Evolutionary conservation across 2,329 filamentous ascomycete genomes (phyloP), one percentile per base, ranked within the genome.

Genomic region (Alternaria atra): DNA sequence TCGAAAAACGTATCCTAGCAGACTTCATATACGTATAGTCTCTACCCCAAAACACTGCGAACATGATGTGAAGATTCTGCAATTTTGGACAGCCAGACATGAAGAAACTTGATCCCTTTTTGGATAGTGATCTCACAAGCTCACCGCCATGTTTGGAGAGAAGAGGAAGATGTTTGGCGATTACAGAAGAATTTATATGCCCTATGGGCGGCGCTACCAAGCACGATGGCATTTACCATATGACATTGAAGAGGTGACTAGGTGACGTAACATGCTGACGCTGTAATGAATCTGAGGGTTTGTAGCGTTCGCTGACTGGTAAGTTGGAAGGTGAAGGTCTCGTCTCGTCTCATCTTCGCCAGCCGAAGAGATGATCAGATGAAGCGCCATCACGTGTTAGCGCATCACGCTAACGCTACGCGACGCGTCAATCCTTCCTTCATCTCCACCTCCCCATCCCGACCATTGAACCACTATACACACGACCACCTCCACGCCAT

Each of bases 161-260:
- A 48, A 48, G 12, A 48, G 35, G 17, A 48, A 34, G 46, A 78
- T 61, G 70, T 6, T 35, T 48, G 30, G 20, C 5, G 46, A 34
- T 7, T 17, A 15, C 17, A 10, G 6, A 43, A 12, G 40, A 48
- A 13, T 48, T 35, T 35, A 25, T 48, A 35, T 10, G 46, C 30
- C 5, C 17, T 3, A 48, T n/a, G 12, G 12, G 12, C 2, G 10
- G 6, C 17, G 44, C 44, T 48, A 34, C 30, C 44, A 48, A 48
- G 20, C 44, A 48, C 5, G 3, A 34, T 25, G 1, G 30, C 15
- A 13, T 30, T 23, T 23, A 34, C 46, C 34, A 34, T 17, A 34
- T 48, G 17, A 9, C 6, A 25, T 35, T 27, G 20, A 37, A n/a
- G 20, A 37, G 32, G 5, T 2, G 6, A 15, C 12, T 6, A 50